A percentile compares a stretch with the other conserved stretches of the same genome.
These are phyloP conservation scores for Daldinia sp. DNA, from an alignment of 2,329 filamentous ascomycete genomes.

Conservation along the genomic window DNA sequence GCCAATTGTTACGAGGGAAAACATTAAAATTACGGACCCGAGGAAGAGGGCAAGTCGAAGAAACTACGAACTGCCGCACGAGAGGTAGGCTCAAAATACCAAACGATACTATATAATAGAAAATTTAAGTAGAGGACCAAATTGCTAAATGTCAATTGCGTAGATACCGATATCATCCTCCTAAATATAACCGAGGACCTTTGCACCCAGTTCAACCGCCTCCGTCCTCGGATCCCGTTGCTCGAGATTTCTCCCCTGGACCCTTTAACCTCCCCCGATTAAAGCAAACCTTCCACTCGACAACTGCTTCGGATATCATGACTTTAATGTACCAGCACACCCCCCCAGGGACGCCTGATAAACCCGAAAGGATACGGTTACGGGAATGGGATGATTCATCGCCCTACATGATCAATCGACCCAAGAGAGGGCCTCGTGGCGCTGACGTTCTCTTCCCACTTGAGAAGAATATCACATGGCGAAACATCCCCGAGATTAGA, in stretches of 20 bases:
- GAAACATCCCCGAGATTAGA: conserved; percentile 83
- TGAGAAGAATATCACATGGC: conserved; percentile 78
- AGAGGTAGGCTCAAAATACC: conserved; percentile 34
- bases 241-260: conserved; percentile 87
- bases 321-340: conserved; percentile 87
- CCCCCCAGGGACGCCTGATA: conserved; percentile 74
- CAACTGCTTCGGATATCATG: conserved; percentile 86
- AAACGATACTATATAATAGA: neutral
- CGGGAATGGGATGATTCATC: conserved; percentile 89
- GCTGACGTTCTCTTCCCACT: conserved; percentile 74
- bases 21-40: conserved; percentile 55
- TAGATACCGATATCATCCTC: conserved; percentile 94
- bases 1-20: conserved; percentile 50
- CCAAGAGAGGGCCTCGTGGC: conserved; percentile 84
- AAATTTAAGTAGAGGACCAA: neutral
- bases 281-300: conserved; percentile 88
- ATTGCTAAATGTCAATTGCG: conserved; percentile 7
- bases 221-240: conserved; percentile 83
- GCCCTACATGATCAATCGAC: conserved; percentile 93
- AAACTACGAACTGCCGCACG: conserved; percentile 39
- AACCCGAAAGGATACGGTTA: conserved; percentile 69
- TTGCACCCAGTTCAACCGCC: conserved; percentile 93
- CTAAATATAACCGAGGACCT: conserved; percentile 93
- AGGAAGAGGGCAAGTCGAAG: conserved; percentile 52
- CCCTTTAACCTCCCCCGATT: conserved; percentile 89